These are phyloP conservation scores for Williopsis jadinii DNA, from an alignment of 1,139 yeast species.

Conservation along the genomic window DNA sequence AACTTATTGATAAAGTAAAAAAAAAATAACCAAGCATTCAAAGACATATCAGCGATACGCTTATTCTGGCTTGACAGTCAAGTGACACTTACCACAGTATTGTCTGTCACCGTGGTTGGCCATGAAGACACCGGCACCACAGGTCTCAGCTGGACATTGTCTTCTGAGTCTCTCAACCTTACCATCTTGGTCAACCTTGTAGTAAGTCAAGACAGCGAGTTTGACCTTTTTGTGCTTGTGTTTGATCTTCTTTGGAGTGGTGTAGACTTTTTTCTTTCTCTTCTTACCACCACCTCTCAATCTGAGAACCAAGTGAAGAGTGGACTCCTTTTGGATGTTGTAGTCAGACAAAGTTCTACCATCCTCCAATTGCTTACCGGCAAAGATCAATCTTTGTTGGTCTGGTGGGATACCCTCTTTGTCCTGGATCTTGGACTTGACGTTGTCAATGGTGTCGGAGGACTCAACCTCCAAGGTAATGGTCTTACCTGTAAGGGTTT, in stretches of 20 bases:
- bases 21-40: constrained; percentile 1
- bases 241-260: constrained; percentile 99
- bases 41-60: no score
- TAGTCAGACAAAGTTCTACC: constrained; percentile 98
- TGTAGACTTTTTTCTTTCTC: constrained; percentile 99
- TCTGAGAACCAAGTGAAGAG: constrained; percentile 95
- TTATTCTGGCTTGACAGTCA: constrained; percentile 58
- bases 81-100: constrained; percentile 99
- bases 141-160: constrained; percentile 89
- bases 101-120: constrained; percentile 98
- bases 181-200: constrained; percentile 98
- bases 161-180: constrained; percentile 98
- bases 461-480: constrained; percentile 99
- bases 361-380: constrained; percentile 99
- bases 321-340: constrained; percentile 99
- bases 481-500: constrained; percentile 98
- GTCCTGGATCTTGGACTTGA: constrained; percentile 99
- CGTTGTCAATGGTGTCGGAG: constrained; percentile 98
- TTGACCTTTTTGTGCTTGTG: constrained; percentile 99
- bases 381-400: constrained; percentile 98
- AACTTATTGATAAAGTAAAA: constrained; percentile 1
- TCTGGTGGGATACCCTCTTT: constrained; percentile 99
- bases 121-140: constrained; percentile 99
- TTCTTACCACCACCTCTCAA: constrained; percentile 99
- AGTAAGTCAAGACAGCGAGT: constrained; percentile 98